Conservation (phyloP, 345 rosid species). For the Passiflora organensis region DNA sequence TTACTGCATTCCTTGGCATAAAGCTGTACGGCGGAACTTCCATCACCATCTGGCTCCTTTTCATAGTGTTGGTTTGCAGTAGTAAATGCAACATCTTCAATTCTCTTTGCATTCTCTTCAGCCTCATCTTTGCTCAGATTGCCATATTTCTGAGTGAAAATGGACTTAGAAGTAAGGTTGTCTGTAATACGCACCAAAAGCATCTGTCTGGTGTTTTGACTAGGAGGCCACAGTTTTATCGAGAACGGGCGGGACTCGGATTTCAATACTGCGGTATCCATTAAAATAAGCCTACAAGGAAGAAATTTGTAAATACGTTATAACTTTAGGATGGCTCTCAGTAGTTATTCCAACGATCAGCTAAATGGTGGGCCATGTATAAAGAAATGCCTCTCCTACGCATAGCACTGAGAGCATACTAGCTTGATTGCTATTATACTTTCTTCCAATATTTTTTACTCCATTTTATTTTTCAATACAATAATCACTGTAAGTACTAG, state of each 20-base stretch:
- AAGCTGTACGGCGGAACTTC: conserved; percentile 89
- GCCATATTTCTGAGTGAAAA: conserved; percentile 81
- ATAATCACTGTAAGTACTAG: too few relatives aligned
- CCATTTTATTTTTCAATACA: too few relatives aligned
- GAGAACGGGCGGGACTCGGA: conserved; percentile 60
- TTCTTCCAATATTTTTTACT: too few relatives aligned
- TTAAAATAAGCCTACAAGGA: conserved; percentile 26
- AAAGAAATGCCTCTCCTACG: too few relatives aligned
- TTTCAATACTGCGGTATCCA: conserved; percentile 58
- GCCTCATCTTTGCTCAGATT: conserved; percentile 68
- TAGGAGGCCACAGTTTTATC: conserved; percentile 88
- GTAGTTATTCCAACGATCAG: not conserved
- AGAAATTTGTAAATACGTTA: not conserved
- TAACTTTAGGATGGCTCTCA: not conserved
- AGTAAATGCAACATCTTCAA: conserved; percentile 63
- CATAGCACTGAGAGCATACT: too few relatives aligned
- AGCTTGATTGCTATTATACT: too few relatives aligned
- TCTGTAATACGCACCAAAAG: conserved; percentile 60
- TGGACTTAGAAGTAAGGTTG: conserved; percentile 69
- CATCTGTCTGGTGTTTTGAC: conserved; percentile 58
- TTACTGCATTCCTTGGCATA: conserved; percentile 94
- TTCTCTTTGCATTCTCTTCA: conserved; percentile 61
- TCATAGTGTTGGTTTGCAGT: conserved; percentile 68
- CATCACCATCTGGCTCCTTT: conserved; percentile 93
- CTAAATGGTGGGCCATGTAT: not conserved